A percentile compares a stretch with the other conserved stretches of the same genome.
Evolutionary conservation across 1,139 yeast species (phyloP).

Genomic region (Citeromyces hawaiiensis): DNA sequence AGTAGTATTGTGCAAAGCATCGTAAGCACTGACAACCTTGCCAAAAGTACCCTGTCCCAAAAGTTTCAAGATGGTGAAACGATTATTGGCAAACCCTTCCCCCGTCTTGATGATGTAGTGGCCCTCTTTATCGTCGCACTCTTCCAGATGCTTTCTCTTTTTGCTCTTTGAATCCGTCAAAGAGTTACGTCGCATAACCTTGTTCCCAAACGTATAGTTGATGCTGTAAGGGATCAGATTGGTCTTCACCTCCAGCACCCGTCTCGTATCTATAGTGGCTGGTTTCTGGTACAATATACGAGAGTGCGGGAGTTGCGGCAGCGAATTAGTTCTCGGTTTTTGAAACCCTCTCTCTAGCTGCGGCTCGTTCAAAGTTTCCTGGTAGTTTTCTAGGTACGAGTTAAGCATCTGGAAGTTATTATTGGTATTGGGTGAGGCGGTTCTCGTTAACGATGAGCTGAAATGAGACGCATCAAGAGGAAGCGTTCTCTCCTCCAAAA

Average conservation of each 20-base stretch:
- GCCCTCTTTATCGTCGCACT: conserved; percentile 67
- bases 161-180: conserved; percentile 4
- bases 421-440: neutral
- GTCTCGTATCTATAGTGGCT: conserved; percentile 8
- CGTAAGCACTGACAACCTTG: conserved; percentile 71
- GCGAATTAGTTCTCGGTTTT: conserved; percentile 53
- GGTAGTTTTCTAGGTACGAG: conserved; percentile 1
- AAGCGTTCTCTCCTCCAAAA: neutral
- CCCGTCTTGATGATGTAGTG: conserved; percentile 60
- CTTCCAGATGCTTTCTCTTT: neutral
- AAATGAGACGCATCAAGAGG: neutral
- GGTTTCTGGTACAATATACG: conserved; percentile 15
- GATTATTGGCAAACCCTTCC: conserved; percentile 49
- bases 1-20: conserved; percentile 38
- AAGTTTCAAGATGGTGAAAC: conserved; percentile 51
- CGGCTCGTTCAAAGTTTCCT: neutral
- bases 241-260: conserved; percentile 24
- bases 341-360: conserved; percentile 5
- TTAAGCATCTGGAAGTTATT: neutral
- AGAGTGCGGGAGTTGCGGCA: conserved; percentile 56
- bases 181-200: conserved; percentile 6
- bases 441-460: neutral
- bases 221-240: conserved; percentile 16
- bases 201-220: conserved; percentile 10
- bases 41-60: conserved; percentile 98